Percentiles rank a stretch among this genome's conserved stretches.
Evolutionary conservation across 345 rosid genomes (phyloP).

Genomic region (Lumnitzera littorea): DNA sequence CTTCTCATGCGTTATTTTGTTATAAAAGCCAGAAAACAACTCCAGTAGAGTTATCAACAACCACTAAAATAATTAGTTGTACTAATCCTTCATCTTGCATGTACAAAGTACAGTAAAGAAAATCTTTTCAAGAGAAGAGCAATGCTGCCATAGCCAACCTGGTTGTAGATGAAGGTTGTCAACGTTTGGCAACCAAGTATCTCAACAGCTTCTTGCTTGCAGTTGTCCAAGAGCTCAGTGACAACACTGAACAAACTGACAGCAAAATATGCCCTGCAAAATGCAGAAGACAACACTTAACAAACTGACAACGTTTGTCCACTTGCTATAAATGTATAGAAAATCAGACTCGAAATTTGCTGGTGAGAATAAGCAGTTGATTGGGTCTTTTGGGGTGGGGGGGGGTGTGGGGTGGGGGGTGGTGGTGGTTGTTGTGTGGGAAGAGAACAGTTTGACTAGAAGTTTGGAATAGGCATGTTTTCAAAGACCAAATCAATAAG

Average conservation of each 20-base stretch:
- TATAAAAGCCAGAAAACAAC: too few species aligned
- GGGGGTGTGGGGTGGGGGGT: too few species aligned
- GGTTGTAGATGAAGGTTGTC: constrained; percentile 69
- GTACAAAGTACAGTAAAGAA: not conserved
- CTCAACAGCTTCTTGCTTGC: constrained; percentile 51
- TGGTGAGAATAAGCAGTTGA: too few species aligned
- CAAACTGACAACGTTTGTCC: not conserved
- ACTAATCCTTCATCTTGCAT: not conserved
- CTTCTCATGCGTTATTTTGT: too few species aligned
- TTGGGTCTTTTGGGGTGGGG: too few species aligned
- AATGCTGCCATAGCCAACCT: constrained; percentile 34
- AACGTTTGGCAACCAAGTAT: constrained; percentile 90
- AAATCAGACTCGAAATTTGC: too few species aligned
- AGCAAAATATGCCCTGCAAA: constrained; percentile 76
- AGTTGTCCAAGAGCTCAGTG: constrained; percentile 62
- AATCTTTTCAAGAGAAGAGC: not conserved
- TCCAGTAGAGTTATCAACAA: too few species aligned
- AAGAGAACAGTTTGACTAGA: too few species aligned
- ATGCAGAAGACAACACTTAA: not conserved
- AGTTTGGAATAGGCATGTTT: too few species aligned
- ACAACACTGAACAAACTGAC: constrained; percentile 70
- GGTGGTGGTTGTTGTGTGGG: too few species aligned
- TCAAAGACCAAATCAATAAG: too few species aligned
- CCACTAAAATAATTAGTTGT: too few species aligned
- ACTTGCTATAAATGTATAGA: not conserved